Evolutionary conservation across 306 rosid genomes (phyloP), one percentile per base, ranked within the genome.

Genomic region (Vigna angularis): DNA sequence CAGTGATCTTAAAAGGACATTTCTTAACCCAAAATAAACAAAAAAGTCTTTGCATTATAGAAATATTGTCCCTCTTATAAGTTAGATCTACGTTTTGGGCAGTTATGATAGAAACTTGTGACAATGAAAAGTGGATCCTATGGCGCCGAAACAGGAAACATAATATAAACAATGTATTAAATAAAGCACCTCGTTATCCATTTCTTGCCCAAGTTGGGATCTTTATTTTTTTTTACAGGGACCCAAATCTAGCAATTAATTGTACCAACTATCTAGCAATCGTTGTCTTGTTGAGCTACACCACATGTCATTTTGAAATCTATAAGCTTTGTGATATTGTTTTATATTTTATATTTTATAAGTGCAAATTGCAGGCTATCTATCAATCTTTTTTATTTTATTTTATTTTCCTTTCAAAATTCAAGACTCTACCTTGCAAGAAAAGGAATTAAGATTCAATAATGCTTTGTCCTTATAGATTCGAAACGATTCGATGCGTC

Each of bases 121-220:
- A 72, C 28, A 38, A 18, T 18, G 45, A 63, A 74, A 55, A 7
- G 53, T 71, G 68, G 55, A 72, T 71, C 59, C n/a, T 59, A 64
- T 50, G 72, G 76, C 45, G 57, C 84, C 53, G 70, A 86, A 82
- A 82, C 80, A 50, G 84, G 85, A 85, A 90, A 78, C 63, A 62
- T 74, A 72, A 50, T 0, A 83, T 78, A 38, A 79, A 72, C 80
- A 74, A 40, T 69, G 34, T 71, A 84, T 79, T 81, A 81, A 79
- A 72, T 66, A 47, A 49, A 50, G 38, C 36, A 62, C 73, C 72
- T 79, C 75, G 73, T 69, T 68, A 55, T 78, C 80, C 75, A 58
- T 76, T 83, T 84, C 85, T 83, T 80, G 85, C 78, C 77, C 76
- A 75, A 77, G 68, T 76, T 67, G 76, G 86, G 56, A 76, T 78